Percentiles rank a stretch among this genome's conserved stretches.
These are phyloP conservation scores for Binderoboletus segoi DNA, from an alignment of 1,284 basidiomycete genomes.

Conservation along the genomic window DNA sequence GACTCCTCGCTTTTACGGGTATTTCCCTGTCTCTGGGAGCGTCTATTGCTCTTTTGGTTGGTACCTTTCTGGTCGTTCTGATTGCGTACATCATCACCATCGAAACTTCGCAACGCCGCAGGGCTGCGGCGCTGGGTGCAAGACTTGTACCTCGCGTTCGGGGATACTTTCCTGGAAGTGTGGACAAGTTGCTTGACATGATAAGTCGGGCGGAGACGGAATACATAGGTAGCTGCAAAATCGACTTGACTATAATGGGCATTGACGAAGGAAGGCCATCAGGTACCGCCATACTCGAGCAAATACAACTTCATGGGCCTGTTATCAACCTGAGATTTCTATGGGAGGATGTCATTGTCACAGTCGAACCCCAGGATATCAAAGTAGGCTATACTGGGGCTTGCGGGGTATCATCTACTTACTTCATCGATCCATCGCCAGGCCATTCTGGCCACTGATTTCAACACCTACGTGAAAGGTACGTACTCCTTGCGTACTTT, in stretches of 20 bases:
- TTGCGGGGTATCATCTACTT: not conserved
- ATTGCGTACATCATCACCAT: constrained; percentile 2
- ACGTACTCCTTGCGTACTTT: not conserved
- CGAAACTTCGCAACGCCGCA: constrained; percentile 17
- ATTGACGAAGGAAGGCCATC: constrained; percentile 1
- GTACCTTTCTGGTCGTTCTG: constrained; percentile 2
- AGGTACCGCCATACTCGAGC: constrained; percentile 19
- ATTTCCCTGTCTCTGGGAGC: constrained; percentile 12
- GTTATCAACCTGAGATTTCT: constrained; percentile 33
- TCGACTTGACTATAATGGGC: not conserved
- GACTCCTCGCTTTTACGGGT: constrained; percentile 8
- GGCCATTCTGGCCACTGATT: constrained; percentile 45
- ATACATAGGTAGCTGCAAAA: constrained; percentile 28
- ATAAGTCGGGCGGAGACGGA: constrained; percentile 17
- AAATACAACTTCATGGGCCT: constrained; percentile 19
- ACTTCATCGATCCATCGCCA: constrained; percentile 11
- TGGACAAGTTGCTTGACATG: constrained; percentile 24
- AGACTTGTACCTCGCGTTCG: constrained; percentile 21
- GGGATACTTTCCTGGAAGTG: constrained; percentile 29
- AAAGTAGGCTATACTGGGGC: constrained; percentile 13
- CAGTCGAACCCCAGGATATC: constrained; percentile 37
- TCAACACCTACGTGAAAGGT: constrained; percentile 48
- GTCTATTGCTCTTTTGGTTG: constrained; percentile 6
- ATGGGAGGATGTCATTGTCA: constrained; percentile 39
- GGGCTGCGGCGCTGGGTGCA: constrained; percentile 23